Evolutionary conservation across 805 yeast genomes (phyloP).

Genomic region (Kodamaea lidongshanica): DNA sequence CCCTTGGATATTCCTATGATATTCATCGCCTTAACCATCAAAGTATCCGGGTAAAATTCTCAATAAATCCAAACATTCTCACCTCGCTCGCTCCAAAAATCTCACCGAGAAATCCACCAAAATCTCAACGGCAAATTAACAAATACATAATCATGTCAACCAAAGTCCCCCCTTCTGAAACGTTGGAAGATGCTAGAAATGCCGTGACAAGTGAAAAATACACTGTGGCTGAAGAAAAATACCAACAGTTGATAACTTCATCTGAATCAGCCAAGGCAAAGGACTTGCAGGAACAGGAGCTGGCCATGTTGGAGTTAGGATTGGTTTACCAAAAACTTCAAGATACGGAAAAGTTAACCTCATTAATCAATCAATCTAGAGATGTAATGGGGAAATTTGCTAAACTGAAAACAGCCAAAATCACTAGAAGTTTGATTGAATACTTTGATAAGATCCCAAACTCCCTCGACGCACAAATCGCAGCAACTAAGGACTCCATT

Average conservation of each 20-base stretch:
- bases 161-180: slow-evolving; percentile 11
- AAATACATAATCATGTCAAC: slow-evolving; percentile 1
- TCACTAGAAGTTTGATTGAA: slow-evolving; percentile 76
- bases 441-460: slow-evolving; percentile 58
- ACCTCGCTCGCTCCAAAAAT: slow-evolving; percentile 3
- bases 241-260: slow-evolving; percentile 41
- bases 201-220: slow-evolving; percentile 46
- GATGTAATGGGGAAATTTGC: slow-evolving; percentile 72
- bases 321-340: slow-evolving; percentile 50
- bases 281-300: slow-evolving; percentile 46
- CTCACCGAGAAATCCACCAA: slow-evolving; percentile 2
- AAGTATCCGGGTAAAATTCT: no score
- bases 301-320: slow-evolving; percentile 72
- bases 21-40: no score
- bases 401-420: slow-evolving; percentile 91
- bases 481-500: slow-evolving; percentile 69
- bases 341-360: slow-evolving; percentile 47
- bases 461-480: slow-evolving; percentile 63
- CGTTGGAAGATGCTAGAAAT: slow-evolving; percentile 55
- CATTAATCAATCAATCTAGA: slow-evolving; percentile 63
- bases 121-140: slow-evolving; percentile 2
- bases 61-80: no score
- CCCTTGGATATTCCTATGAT: no score
- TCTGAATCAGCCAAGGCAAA: slow-evolving; percentile 17
- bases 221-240: slow-evolving; percentile 54